Percentiles rank a stretch among this genome's conserved stretches.
These are phyloP conservation scores for Lactifluus subvellereus DNA, from an alignment of 768 basidiomycete genomes.

Conservation along the genomic window DNA sequence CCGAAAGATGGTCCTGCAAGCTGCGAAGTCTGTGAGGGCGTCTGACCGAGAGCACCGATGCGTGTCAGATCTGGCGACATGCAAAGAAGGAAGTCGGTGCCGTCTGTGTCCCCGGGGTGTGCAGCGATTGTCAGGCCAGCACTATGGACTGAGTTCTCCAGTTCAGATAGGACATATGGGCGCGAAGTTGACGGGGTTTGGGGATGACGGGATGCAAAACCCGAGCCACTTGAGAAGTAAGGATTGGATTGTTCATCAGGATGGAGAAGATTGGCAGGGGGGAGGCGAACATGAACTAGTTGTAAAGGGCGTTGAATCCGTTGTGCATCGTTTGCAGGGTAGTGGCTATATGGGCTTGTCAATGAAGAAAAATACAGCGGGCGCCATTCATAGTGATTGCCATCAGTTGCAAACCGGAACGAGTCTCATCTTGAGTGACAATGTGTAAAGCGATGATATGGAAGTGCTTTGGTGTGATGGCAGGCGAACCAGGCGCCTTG, in stretches of 20 bases:
- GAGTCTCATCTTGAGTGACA: constrained; percentile 60
- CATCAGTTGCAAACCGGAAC: constrained; percentile 65
- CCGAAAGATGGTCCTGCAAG: constrained; percentile 40
- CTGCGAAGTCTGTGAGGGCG: constrained; percentile 40
- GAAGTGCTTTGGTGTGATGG: constrained; percentile 64
- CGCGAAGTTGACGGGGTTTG: constrained; percentile 44
- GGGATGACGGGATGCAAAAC: constrained; percentile 44
- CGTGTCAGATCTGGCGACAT: constrained; percentile 69
- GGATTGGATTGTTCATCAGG: constrained; percentile 61
- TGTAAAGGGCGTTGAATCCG: constrained; percentile 45
- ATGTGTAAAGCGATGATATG: constrained; percentile 66
- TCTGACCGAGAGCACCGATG: constrained; percentile 63
- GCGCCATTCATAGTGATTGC: constrained; percentile 79
- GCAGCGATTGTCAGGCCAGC: constrained; percentile 63
- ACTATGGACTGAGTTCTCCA: constrained; percentile 60
- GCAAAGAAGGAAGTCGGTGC: constrained; percentile 69
- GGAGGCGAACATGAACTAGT: constrained; percentile 73
- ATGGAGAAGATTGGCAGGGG: constrained; percentile 69
- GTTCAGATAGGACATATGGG: constrained; percentile 50
- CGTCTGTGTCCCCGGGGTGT: constrained; percentile 70
- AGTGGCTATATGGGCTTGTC: constrained; percentile 43
- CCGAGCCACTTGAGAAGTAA: constrained; percentile 40
- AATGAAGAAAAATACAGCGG: constrained; percentile 76
- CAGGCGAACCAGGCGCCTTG: constrained; percentile 73
- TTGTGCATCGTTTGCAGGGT: constrained; percentile 35